A percentile compares a stretch with the other conserved stretches of the same genome.
phyloP scores from a whole-genome alignment of 2,329 filamentous ascomycete species.

The Alternaria conjuncta region DNA sequence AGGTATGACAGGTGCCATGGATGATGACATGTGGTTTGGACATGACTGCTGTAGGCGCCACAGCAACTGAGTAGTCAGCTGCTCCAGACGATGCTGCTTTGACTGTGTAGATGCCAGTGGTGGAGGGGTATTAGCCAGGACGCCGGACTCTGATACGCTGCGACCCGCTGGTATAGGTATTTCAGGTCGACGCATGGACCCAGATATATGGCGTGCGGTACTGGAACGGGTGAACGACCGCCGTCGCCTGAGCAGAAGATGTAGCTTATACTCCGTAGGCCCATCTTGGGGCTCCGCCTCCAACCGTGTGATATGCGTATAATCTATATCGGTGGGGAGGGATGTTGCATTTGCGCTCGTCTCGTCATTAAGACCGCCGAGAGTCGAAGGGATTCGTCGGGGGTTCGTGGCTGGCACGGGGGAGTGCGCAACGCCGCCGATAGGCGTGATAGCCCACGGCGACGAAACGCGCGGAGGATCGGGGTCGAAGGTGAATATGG shows the following conservation, averaged over 20 bases:
- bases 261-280: constrained; percentile 95
- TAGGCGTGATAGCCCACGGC: constrained; percentile 77
- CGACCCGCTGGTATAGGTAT: constrained; percentile 39
- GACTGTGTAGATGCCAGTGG: constrained; percentile 67
- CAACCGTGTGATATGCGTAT: constrained; percentile 68
- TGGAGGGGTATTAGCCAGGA: constrained; percentile 43
- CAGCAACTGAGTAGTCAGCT: constrained; percentile 90
- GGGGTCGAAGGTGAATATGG: constrained; percentile 93
- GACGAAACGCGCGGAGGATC: constrained; percentile 88
- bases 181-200: constrained; percentile 56
- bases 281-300: constrained; percentile 93
- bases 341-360: constrained; percentile 3
- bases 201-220: constrained; percentile 63
- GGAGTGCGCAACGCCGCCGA: constrained; percentile 22
- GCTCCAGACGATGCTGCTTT: constrained; percentile 83
- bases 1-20: constrained; percentile 76
- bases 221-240: constrained; percentile 75
- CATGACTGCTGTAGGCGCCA: constrained; percentile 97
- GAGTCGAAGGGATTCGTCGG: constrained; percentile 18
- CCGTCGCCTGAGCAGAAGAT: constrained; percentile 80
- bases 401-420: constrained; percentile 24
- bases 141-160: constrained; percentile 39
- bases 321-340: constrained; percentile 26
- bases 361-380: constrained; percentile 9
- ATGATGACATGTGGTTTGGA: constrained; percentile 83